Base-by-base conservation (phyloP, 345 rosid genomes). In the Citrus australasica region DNA sequence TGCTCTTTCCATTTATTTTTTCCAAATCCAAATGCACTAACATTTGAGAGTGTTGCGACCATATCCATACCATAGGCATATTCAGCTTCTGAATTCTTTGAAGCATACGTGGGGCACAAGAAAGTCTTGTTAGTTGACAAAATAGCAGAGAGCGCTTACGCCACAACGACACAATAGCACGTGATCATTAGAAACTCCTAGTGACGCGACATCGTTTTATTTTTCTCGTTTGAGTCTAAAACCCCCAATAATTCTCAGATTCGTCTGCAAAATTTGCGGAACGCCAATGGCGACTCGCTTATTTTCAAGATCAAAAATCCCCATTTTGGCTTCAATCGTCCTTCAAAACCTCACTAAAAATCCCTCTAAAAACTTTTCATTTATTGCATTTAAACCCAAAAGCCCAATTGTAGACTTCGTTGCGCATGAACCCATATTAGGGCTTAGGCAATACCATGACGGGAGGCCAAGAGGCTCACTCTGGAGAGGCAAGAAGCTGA, bases 401-500 rank as follows among this genome's bases (percentile, higher is more conserved):
- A 28, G 75, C 17, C 76, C 71, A 48, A 35, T 73, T 32, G 61
- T 32, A 28, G 46, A 64, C 69, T 76, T 63, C 7, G 35, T 32
- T 76, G 21, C 30, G 22, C 58, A 46, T 76, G 80, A 79, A 40
- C 79, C 76, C 55, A 48, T 67, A 27, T 59, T 80, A 33, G 92
- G 86, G 77, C 80, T 78, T 59, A 76, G 83, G 82, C 91, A 78
- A 75, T 91, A 84, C 84, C 99, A 90, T 53, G 99, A 95, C 61
- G 98, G 99, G 65, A 91, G 98, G 82, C 98, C 98, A 9, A 93
- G 98, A 59, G 98, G 98, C 21, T 90, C 97, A 73, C 96, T 92
- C 5, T 93, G 98, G 99, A 91, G 92, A 82, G 96, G 99, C 48
- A 95, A 92, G 90, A 95, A 95, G 72, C 83, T 92, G 53, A 92